These are phyloP conservation scores for Veloboletus limbatus DNA, from an alignment of 1,284 basidiomycete genomes.

Conservation along the genomic window DNA sequence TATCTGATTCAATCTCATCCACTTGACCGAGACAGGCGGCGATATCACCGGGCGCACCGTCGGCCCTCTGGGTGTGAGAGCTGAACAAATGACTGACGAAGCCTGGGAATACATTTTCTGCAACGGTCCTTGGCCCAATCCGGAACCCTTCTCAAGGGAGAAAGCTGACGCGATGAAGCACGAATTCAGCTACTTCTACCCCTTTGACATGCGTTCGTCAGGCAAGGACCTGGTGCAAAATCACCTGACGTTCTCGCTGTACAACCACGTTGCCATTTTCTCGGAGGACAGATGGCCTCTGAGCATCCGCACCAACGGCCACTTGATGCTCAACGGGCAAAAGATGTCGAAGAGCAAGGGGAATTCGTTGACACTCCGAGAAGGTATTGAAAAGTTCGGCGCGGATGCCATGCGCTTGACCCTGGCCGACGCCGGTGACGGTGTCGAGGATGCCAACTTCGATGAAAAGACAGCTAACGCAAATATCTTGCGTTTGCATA, in stretches of 20 bases:
- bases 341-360: constrained; percentile 99
- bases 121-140: constrained; percentile 71
- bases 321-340: constrained; percentile 96
- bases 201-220: constrained; percentile 97
- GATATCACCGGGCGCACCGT: constrained; percentile 76
- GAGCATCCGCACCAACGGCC: constrained; percentile 94
- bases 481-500: constrained; percentile 93
- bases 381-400: constrained; percentile 84
- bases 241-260: constrained; percentile 93
- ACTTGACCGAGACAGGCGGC: constrained; percentile 43
- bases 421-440: constrained; percentile 96
- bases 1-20: background rate
- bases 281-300: constrained; percentile 91
- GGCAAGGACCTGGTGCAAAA: constrained; percentile 98
- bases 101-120: constrained; percentile 95
- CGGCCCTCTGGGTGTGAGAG: constrained; percentile 82
- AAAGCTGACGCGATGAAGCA: constrained; percentile 85
- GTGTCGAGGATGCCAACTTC: constrained; percentile 97
- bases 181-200: constrained; percentile 98
- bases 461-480: constrained; percentile 99
- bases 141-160: constrained; percentile 66
- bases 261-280: constrained; percentile 95
- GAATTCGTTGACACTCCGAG: constrained; percentile 78
- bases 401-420: constrained; percentile 91
- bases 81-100: constrained; percentile 95